Conservation (phyloP, 2,329 filamentous ascomycete genomes). For the Calonectria montana region DNA sequence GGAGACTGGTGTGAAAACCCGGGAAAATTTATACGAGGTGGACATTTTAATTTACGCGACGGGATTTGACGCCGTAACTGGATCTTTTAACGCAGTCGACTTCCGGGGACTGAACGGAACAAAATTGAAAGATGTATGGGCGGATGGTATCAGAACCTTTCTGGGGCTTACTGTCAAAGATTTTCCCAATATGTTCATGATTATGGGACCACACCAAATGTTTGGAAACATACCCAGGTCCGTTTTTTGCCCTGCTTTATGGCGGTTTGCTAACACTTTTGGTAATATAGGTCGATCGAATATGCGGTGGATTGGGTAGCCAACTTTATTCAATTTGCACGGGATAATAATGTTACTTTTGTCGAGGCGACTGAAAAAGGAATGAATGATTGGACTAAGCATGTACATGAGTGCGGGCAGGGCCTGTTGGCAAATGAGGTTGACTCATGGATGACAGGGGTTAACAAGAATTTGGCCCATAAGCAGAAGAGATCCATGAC, state of each 20-base stretch:
- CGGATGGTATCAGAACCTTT: conserved; percentile 50
- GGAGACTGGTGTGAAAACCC: conserved; percentile 27
- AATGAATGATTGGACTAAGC: conserved; percentile 56
- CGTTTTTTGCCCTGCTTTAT: background rate
- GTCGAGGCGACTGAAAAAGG: conserved; percentile 54
- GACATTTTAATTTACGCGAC: conserved; percentile 39
- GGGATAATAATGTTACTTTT: conserved; percentile 47
- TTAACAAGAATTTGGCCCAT: conserved; percentile 51
- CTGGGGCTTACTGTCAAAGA: conserved; percentile 55
- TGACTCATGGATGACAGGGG: conserved; percentile 67
- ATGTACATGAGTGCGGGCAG: conserved; percentile 58
- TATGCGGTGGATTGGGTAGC: conserved; percentile 54
- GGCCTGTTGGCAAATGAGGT: conserved; percentile 52
- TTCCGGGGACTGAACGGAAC: conserved; percentile 59
- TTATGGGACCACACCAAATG: conserved; percentile 56
- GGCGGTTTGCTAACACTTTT: background rate
- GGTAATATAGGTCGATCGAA: conserved; percentile 37
- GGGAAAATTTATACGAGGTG: conserved; percentile 23
- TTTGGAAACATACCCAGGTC: conserved; percentile 56
- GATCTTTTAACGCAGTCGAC: conserved; percentile 49
- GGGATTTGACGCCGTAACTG: conserved; percentile 38
- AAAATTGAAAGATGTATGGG: conserved; percentile 51
- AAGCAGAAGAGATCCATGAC: conserved; percentile 3
- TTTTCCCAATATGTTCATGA: conserved; percentile 62
- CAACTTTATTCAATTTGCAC: conserved; percentile 48